A percentile compares a stretch with the other conserved stretches of the same genome.
These are phyloP conservation scores for Trichosporon inkin DNA, from an alignment of 1,284 basidiomycete genomes.

Conservation along the genomic window DNA sequence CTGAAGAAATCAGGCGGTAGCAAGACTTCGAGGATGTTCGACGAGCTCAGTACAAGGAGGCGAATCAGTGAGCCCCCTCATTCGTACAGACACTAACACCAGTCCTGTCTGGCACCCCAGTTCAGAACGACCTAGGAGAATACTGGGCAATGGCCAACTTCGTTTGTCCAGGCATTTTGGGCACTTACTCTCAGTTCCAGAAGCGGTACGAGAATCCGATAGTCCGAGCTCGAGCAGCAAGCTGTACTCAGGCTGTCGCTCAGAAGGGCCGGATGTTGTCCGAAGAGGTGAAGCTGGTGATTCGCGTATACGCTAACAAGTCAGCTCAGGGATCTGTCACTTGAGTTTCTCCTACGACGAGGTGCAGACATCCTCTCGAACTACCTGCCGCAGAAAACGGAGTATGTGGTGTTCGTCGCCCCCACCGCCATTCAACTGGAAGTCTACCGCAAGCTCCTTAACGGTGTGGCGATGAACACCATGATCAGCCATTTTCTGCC, in stretches of 20 bases:
- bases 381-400: conserved; percentile 86
- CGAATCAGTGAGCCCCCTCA: conserved; percentile 54
- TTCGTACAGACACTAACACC: conserved; percentile 21
- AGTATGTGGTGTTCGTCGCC: conserved; percentile 87
- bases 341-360: conserved; percentile 84
- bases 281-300: conserved; percentile 58
- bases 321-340: conserved; percentile 70
- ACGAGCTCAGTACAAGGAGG: conserved; percentile 66
- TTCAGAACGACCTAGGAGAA: conserved; percentile 93
- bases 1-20: conserved; percentile 82
- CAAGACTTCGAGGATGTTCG: conserved; percentile 88
- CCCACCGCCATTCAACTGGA: conserved; percentile 75
- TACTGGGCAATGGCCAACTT: conserved; percentile 97
- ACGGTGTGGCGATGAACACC: conserved; percentile 60
- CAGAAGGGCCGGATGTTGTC: conserved; percentile 70
- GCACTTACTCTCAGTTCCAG: conserved; percentile 63
- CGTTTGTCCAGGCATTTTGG: conserved; percentile 84
- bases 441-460: conserved; percentile 63
- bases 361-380: conserved; percentile 75
- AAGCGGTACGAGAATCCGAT: conserved; percentile 86
- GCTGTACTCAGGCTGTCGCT: conserved; percentile 65
- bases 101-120: conserved; percentile 93
- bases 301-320: background rate
- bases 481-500: conserved; percentile 75
- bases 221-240: conserved; percentile 75